A percentile compares a stretch with the other conserved stretches of the same genome.
Conservation (phyloP, 257 asterid species). For the Solanum tacnaense region DNA sequence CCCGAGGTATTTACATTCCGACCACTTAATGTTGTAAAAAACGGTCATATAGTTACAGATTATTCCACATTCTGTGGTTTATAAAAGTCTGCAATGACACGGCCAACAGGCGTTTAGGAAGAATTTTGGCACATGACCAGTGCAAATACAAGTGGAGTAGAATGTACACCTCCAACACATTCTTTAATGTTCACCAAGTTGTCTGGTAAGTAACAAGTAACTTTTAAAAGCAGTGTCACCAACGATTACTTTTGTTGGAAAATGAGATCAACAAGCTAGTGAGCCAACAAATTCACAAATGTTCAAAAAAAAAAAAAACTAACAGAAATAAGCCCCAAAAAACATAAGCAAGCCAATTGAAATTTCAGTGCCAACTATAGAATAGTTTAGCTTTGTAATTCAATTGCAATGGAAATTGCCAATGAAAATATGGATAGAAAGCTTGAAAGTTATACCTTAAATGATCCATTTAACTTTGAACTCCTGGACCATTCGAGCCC, state of each 20-base stretch:
- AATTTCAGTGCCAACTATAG: neutral
- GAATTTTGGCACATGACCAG: neutral
- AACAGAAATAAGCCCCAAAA: neutral
- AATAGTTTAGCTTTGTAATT: conserved; percentile 1
- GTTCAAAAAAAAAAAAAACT: neutral
- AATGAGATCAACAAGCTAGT: neutral
- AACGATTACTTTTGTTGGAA: neutral
- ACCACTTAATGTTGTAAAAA: neutral
- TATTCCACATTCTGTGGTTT: neutral
- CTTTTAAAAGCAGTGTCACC: neutral
- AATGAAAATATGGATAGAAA: neutral
- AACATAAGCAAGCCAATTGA: neutral
- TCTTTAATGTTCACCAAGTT: neutral
- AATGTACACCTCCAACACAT: neutral
- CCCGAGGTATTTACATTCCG: neutral
- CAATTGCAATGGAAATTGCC: neutral
- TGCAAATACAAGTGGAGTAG: neutral
- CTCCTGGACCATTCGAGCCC: conserved; percentile 84
- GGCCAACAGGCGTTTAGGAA: neutral
- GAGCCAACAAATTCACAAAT: neutral
- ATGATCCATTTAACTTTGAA: conserved; percentile 59
- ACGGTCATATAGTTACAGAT: neutral
- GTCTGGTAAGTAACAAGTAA: neutral
- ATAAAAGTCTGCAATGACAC: neutral
- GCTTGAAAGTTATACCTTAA: conserved; percentile 48